Evolutionary conservation across 371 early-diverging fungal genomes (phyloP).

Genomic region (Mucor indicus): DNA sequence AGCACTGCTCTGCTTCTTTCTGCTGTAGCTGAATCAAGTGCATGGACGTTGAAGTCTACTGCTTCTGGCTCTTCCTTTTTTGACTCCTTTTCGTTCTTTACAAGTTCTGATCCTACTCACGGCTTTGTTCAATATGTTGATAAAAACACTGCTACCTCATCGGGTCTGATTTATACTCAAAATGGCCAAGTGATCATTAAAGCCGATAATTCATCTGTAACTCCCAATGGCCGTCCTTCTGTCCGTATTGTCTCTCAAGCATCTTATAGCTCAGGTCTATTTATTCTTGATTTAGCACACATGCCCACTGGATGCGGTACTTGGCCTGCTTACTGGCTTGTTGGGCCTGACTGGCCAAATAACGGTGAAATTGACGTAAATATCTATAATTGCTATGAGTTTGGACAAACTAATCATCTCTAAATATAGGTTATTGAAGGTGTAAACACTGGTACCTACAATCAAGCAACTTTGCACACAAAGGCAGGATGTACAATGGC

Average conservation of each 20-base stretch:
- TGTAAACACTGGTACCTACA: constrained; percentile 20
- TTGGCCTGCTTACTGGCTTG: constrained; percentile 38
- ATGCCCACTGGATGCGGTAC: constrained; percentile 44
- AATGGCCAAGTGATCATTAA: constrained; percentile 7
- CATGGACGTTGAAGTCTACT: constrained; percentile 15
- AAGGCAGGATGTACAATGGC: constrained; percentile 17
- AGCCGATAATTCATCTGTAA: constrained; percentile 16
- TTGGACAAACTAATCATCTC: neutral
- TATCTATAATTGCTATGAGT: too few relatives aligned
- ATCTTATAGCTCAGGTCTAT: constrained; percentile 17
- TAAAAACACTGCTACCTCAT: constrained; percentile 16
- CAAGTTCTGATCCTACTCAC: constrained; percentile 41
- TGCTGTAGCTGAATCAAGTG: too few relatives aligned
- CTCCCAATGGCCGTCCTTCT: constrained; percentile 22
- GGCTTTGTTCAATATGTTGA: constrained; percentile 44
- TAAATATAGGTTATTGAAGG: constrained; percentile 37
- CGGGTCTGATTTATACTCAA: constrained; percentile 6
- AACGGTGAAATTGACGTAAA: constrained; percentile 37
- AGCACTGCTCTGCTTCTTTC: too few relatives aligned
- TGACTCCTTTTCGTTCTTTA: constrained; percentile 36
- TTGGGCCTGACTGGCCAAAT: constrained; percentile 33
- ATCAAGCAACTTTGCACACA: constrained; percentile 20
- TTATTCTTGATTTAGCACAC: constrained; percentile 32
- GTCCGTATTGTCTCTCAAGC: constrained; percentile 22
- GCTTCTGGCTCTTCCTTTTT: constrained; percentile 20